Evolutionary conservation across 208 protist species (phyloP).

Genomic region (Leishmania lainsoni): DNA sequence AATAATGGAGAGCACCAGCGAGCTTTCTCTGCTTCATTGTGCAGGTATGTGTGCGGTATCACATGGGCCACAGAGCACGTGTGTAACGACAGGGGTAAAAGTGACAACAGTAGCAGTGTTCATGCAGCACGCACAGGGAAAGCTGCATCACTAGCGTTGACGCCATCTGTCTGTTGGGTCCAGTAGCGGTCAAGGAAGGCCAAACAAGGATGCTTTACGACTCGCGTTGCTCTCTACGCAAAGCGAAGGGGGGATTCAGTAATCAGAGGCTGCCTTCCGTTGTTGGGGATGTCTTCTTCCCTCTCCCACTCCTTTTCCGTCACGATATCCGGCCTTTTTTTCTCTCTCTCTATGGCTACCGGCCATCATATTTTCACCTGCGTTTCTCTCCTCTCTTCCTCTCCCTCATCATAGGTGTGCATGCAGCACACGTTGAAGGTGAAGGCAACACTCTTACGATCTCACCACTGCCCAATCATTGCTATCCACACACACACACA

Average conservation of each 20-base stretch:
- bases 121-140: not conserved
- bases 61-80: not conserved
- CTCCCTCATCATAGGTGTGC: not conserved
- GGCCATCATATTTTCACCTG: not conserved
- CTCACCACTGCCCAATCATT: not conserved
- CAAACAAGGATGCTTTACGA: not conserved
- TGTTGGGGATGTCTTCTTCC: not conserved
- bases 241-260: not conserved
- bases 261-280: not conserved
- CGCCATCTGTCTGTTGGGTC: too few species aligned
- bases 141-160: not conserved
- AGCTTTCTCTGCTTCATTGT: not conserved
- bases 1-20: not conserved
- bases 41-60: not conserved
- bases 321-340: not conserved
- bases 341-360: not conserved
- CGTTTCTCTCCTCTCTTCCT: not conserved
- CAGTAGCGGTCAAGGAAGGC: not conserved
- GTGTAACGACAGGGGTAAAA: not conserved
- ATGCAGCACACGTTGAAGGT: not conserved
- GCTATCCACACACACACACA: constrained; percentile 3
- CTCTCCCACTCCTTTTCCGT: not conserved
- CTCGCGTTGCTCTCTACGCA: not conserved
- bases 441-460: not conserved
- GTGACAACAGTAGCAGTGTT: not conserved